These are phyloP conservation scores for Paraurostyla sp. DNA, from an alignment of 73 alveolate species.

Conservation along the genomic window DNA sequence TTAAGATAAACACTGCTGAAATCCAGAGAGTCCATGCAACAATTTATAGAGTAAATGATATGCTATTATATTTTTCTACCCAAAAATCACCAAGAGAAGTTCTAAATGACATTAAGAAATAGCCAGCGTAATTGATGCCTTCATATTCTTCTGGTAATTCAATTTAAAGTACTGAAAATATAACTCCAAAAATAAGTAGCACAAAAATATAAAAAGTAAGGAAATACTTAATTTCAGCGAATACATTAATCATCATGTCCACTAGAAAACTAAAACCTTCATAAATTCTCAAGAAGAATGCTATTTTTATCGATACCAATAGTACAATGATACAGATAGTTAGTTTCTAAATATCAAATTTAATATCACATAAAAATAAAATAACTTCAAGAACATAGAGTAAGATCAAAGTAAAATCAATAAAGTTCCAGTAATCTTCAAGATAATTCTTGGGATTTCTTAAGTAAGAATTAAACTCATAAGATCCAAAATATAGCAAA, in stretches of 20 bases:
- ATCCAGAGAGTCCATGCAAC: not conserved
- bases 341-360: not conserved
- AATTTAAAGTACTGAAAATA: not conserved
- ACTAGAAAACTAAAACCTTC: conserved; percentile 31
- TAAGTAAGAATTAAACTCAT: not conserved
- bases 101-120: not conserved
- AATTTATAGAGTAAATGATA: not conserved
- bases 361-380: not conserved
- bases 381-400: not conserved
- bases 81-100: not conserved
- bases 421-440: not conserved
- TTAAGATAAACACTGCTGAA: not conserved
- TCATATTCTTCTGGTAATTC: not conserved
- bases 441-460: not conserved
- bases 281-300: conserved; percentile 1
- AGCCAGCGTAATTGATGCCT: not conserved
- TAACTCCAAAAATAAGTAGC: not conserved
- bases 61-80: not conserved
- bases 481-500: not conserved
- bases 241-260: not conserved
- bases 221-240: not conserved
- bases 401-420: not conserved
- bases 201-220: not conserved
- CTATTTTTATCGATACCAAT: not conserved
- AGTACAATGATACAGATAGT: not conserved